Evolutionary conservation across 2,329 filamentous ascomycete genomes (phyloP).

Genomic region (Aspergillus novoparasiticus): DNA sequence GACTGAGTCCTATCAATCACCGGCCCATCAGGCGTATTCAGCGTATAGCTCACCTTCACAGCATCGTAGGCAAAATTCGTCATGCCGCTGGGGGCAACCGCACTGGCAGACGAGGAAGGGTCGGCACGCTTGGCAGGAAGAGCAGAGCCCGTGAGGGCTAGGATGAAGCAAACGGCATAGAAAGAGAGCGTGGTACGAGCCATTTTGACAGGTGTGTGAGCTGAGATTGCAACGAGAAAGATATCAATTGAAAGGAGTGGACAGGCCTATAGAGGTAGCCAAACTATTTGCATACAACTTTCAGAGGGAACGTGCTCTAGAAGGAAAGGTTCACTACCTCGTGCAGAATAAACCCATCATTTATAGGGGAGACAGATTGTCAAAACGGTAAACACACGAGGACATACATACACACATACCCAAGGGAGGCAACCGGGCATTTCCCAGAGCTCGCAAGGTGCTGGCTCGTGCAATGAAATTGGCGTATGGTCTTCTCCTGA

Average conservation of each 20-base stretch:
- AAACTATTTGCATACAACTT: neutral
- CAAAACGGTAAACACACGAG: neutral
- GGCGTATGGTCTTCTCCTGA: neutral
- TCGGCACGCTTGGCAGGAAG: slow-evolving; percentile 26
- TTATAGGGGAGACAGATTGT: neutral
- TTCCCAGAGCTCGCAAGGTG: neutral
- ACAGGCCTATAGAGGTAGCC: slow-evolving; percentile 3
- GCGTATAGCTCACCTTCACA: slow-evolving; percentile 20
- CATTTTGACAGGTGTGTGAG: slow-evolving; percentile 26
- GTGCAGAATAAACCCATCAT: neutral
- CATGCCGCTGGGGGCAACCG: neutral
- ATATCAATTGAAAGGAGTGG: slow-evolving; percentile 16
- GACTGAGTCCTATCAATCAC: slow-evolving; percentile 14
- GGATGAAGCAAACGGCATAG: slow-evolving; percentile 31
- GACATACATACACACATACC: neutral
- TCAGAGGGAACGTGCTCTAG: neutral
- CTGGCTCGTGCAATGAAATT: neutral
- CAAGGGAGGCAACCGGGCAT: neutral
- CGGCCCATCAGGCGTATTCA: neutral
- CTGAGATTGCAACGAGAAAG: neutral
- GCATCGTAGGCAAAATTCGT: slow-evolving; percentile 10
- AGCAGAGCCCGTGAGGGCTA: slow-evolving; percentile 33
- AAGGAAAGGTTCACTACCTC: neutral
- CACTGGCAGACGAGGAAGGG: neutral
- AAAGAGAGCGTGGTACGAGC: slow-evolving; percentile 34